Conservation (phyloP, 306 rosid genomes). For the Herpetospermum pedunculosum region DNA sequence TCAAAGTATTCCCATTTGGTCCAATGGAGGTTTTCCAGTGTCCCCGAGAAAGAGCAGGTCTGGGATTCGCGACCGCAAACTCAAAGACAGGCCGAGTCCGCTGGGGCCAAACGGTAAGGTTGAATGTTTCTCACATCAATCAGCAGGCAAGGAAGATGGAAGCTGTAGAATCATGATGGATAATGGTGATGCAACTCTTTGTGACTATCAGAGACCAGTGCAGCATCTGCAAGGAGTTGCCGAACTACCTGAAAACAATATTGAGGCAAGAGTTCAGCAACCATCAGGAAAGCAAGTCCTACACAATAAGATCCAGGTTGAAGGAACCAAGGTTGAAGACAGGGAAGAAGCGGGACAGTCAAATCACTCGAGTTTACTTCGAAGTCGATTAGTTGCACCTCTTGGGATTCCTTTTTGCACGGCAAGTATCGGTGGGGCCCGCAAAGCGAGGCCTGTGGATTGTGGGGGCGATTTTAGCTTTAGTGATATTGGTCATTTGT, state of each 20-base stretch:
- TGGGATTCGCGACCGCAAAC: slow-evolving; percentile 55
- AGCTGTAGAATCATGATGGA: slow-evolving; percentile 40
- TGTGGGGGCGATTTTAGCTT: slow-evolving; percentile 42
- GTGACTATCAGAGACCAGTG: slow-evolving; percentile 73
- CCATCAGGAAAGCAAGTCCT: slow-evolving; percentile 45
- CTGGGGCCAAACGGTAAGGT: slow-evolving; percentile 91
- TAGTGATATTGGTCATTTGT: slow-evolving; percentile 53
- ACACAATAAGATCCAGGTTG: slow-evolving; percentile 15
- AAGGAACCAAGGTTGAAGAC: slow-evolving; percentile 35
- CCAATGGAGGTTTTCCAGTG: slow-evolving; percentile 63
- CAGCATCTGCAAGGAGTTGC: slow-evolving; percentile 68
- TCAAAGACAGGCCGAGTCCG: slow-evolving; percentile 78
- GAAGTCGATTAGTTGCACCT: slow-evolving; percentile 70
- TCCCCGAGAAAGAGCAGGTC: slow-evolving; percentile 69
- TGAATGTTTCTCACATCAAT: slow-evolving; percentile 37
- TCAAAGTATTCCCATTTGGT: slow-evolving; percentile 57
- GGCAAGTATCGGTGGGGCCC: slow-evolving; percentile 87
- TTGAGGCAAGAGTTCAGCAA: slow-evolving; percentile 28
- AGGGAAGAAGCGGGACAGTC: slow-evolving; percentile 55
- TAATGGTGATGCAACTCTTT: slow-evolving; percentile 53
- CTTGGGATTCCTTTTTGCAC: slow-evolving; percentile 87
- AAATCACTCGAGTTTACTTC: slow-evolving; percentile 29
- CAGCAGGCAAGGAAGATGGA: slow-evolving; percentile 45
- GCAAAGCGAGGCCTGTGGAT: slow-evolving; percentile 47
- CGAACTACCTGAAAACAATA: slow-evolving; percentile 56